phyloP scores from a whole-genome alignment of 495 filamentous ascomycete genomes.

The Clohesyomyces aquaticus region DNA sequence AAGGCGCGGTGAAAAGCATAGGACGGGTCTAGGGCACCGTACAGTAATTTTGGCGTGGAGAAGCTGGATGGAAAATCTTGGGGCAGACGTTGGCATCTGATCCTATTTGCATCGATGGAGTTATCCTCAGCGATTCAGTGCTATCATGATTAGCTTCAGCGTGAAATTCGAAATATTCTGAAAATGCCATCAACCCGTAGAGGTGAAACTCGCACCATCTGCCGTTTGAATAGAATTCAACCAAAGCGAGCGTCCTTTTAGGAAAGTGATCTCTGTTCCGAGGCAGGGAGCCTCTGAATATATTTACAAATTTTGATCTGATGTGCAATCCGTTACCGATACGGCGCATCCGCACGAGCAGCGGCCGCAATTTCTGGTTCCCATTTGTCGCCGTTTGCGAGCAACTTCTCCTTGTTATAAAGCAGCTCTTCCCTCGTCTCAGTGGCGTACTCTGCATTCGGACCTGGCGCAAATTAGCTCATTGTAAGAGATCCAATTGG shows the following conservation, averaged over 20 bases:
- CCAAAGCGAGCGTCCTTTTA: too few species aligned
- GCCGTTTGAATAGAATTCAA: too few species aligned
- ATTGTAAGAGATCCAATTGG: background rate
- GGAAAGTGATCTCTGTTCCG: slow-evolving; percentile 13
- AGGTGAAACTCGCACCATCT: too few species aligned
- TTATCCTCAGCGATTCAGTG: background rate
- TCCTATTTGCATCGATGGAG: background rate
- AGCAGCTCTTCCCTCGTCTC: slow-evolving; percentile 96
- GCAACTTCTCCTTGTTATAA: slow-evolving; percentile 97
- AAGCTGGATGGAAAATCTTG: background rate
- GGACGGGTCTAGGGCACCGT: background rate
- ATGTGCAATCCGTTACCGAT: slow-evolving; percentile 40
- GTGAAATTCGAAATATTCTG: too few species aligned
- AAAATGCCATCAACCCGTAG: too few species aligned
- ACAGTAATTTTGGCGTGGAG: background rate
- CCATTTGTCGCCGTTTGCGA: slow-evolving; percentile 95
- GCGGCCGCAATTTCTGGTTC: slow-evolving; percentile 93
- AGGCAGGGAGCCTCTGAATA: background rate
- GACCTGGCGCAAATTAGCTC: slow-evolving; percentile 55
- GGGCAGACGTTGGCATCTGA: background rate
- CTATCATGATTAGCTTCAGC: too few species aligned
- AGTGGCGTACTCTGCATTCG: slow-evolving; percentile 97
- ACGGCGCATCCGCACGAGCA: slow-evolving; percentile 69
- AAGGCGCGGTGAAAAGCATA: slow-evolving; percentile 52
- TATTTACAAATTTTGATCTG: slow-evolving; percentile 31